A percentile compares a stretch with the other conserved stretches of the same genome.
Conservation (phyloP, 805 yeast species). For the Wickerhamiella occidentalis region DNA sequence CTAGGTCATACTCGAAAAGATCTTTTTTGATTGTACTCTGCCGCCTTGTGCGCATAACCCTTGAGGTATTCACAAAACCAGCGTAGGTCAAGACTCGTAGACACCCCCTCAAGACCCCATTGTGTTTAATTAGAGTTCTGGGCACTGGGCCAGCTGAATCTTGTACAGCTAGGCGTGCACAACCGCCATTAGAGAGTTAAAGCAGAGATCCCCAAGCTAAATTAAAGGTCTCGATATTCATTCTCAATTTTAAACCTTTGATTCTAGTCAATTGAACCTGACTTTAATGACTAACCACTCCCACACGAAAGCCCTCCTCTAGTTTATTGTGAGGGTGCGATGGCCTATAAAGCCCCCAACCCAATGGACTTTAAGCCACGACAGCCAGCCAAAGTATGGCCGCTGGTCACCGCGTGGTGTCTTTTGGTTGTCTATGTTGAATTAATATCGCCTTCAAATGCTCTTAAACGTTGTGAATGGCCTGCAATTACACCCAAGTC, state of each 20-base stretch:
- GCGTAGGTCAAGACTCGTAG: background rate
- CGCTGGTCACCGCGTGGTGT: conserved; percentile 32
- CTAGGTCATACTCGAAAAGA: conserved; percentile 19
- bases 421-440: conserved; percentile 42
- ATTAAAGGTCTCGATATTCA: too few species aligned
- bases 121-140: too few species aligned
- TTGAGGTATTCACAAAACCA: background rate
- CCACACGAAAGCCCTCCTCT: background rate
- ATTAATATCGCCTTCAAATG: conserved; percentile 36
- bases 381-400: background rate
- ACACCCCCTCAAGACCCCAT: background rate
- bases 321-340: too few species aligned
- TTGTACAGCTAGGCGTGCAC: too few species aligned
- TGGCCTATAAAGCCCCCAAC: background rate
- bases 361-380: background rate
- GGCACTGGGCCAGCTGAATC: too few species aligned
- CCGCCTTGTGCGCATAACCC: conserved; percentile 8
- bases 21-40: conserved; percentile 5
- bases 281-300: background rate
- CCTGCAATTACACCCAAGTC: conserved; percentile 15
- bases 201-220: too few species aligned
- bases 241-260: too few species aligned
- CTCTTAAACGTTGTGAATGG: conserved; percentile 49
- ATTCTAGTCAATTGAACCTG: too few species aligned
- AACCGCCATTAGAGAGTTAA: too few species aligned